phyloP scores from a whole-genome alignment of 192 early-diverging fungal species.

The Paraglomus occultum region DNA sequence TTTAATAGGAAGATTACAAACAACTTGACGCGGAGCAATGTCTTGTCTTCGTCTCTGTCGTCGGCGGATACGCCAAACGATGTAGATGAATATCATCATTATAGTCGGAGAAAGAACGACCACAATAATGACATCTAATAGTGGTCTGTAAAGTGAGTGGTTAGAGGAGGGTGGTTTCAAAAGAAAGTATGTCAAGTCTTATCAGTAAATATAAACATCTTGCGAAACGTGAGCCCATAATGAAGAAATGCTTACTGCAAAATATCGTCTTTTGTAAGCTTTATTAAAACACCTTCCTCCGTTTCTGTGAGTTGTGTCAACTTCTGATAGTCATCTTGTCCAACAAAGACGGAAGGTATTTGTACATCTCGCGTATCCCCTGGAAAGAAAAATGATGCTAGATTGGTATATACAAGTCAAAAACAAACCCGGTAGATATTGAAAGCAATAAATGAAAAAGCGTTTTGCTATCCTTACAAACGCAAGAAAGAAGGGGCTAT shows the following conservation, averaged over 20 bases:
- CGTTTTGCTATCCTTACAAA: too few relatives aligned
- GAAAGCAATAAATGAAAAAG: background rate
- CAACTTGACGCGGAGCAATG: constrained; percentile 70
- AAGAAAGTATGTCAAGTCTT: background rate
- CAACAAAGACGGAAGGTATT: constrained; percentile 88
- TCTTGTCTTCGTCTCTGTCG: constrained; percentile 72
- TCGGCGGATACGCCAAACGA: constrained; percentile 67
- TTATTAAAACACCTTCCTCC: constrained; percentile 27
- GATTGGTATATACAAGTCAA: background rate
- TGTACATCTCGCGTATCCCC: constrained; percentile 82
- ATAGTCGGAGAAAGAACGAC: constrained; percentile 80
- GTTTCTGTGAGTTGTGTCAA: constrained; percentile 45
- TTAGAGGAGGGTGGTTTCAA: background rate
- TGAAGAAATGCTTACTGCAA: constrained; percentile 34
- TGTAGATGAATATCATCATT: constrained; percentile 75
- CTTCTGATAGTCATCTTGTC: constrained; percentile 62
- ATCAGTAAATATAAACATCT: background rate
- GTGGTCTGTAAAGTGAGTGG: constrained; percentile 51
- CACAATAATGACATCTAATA: constrained; percentile 78
- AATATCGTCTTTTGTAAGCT: constrained; percentile 41
- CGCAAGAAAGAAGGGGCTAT: too few relatives aligned
- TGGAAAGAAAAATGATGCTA: constrained; percentile 32
- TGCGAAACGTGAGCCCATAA: background rate
- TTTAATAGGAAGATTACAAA: constrained; percentile 70
- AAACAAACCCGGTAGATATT: background rate